phyloP scores from a whole-genome alignment of 257 asterid species.

The Solanum microdontum region DNA sequence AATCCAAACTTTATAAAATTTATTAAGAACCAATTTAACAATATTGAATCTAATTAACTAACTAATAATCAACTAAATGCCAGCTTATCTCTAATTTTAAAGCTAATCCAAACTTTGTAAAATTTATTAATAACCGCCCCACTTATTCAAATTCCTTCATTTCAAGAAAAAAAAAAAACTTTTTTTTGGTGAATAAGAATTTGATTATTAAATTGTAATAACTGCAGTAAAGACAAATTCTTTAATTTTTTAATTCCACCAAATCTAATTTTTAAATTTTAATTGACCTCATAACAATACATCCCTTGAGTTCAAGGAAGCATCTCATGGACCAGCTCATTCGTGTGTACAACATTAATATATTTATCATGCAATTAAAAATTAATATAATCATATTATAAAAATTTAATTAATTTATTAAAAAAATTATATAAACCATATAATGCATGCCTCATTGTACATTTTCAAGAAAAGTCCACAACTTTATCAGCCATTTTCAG shows the following conservation, averaged over 20 bases:
- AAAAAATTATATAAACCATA: not conserved
- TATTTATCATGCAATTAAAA: not conserved
- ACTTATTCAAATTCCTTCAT: not conserved
- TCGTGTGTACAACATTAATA: not conserved
- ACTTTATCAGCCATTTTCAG: not conserved
- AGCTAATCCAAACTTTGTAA: not conserved
- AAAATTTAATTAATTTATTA: not conserved
- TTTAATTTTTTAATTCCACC: not conserved
- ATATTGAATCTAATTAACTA: not conserved
- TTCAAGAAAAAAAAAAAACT: not conserved
- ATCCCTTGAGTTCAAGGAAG: not conserved
- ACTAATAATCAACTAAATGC: not conserved
- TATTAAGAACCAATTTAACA: not conserved
- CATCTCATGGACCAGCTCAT: not conserved
- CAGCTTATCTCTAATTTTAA: not conserved
- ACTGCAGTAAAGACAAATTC: not conserved
- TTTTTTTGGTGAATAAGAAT: not conserved
- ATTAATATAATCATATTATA: not conserved
- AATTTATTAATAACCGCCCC: not conserved
- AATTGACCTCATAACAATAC: not conserved
- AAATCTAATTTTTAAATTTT: not conserved
- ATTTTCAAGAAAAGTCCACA: not conserved
- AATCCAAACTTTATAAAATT: not conserved
- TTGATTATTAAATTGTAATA: not conserved
- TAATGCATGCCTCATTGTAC: constrained; percentile 4